Evolutionary conservation across 768 basidiomycete genomes (phyloP), one percentile per base, ranked within the genome.

Genomic region (Lanmaoa rubissima): DNA sequence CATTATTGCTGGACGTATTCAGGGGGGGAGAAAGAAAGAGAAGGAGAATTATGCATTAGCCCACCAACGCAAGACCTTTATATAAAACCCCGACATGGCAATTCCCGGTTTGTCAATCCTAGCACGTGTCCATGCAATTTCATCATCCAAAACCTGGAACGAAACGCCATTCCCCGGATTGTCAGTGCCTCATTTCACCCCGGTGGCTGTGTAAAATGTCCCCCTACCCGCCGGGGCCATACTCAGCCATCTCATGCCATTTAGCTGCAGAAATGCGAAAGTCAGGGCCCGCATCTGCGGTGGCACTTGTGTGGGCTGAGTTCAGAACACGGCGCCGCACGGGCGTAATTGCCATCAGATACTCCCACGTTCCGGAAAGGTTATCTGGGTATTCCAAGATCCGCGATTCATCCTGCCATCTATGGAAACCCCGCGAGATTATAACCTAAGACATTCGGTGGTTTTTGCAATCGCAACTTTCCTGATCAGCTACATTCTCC

Each of bases 71-170:
- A 14, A n/a, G 46, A 31, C 39, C 40, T 10, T 55, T 58, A 24
- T 68, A 64, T 69, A 64, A 44, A 69, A 54, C 67, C 65, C 66
- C 67, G 65, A 67, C 66, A 51, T 51, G 66, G 66, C 42, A 69
- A 60, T 41, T 64, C 50, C 66, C 66, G 66, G 57, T 48, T 53
- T 44, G 45, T 49, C 40, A 55, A 45, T 63, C 38, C 6, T 53
- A 55, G 51, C 66, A 68, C 66, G 63, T 67, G 65, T 43, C 13
- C 48, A 3, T 7, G 1, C 3, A 61, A 66, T 65, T 66, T 58
- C 51, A 54, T 57, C 35, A 54, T 47, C 44, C 51, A 61, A 61
- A 32, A 35, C 54, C 50, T 17, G 41, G 5, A 28, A 19, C 21
- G 21, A 13, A 17, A 2, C 31, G 45, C 39, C 40, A n/a, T 51